These are phyloP conservation scores for Apiospora sp. DNA, from an alignment of 2,329 filamentous ascomycete genomes.

Conservation along the genomic window DNA sequence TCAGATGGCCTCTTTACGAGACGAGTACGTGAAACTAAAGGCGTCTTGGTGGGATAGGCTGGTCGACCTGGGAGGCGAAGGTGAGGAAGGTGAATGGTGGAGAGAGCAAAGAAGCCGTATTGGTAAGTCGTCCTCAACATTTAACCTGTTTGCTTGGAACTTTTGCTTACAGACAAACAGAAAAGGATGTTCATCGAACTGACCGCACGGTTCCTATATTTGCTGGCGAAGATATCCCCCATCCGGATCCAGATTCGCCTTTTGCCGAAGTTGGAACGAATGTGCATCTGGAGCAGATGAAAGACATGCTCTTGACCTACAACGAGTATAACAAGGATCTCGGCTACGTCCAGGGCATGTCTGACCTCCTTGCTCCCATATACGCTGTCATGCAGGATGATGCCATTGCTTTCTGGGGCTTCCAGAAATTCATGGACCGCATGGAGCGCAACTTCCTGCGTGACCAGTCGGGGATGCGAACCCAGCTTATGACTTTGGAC, in stretches of 20 bases:
- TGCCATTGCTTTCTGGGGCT: slow-evolving; percentile 95
- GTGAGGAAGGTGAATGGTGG: slow-evolving; percentile 94
- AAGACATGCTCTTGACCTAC: slow-evolving; percentile 98
- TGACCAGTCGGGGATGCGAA: slow-evolving; percentile 95
- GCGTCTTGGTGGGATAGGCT: slow-evolving; percentile 96
- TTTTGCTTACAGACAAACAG: slow-evolving; percentile 56
- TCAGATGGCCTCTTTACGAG: slow-evolving; percentile 82
- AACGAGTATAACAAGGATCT: slow-evolving; percentile 97
- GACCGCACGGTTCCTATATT: slow-evolving; percentile 96
- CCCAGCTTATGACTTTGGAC: slow-evolving; percentile 88
- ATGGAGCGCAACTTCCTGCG: slow-evolving; percentile 98
- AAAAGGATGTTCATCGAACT: slow-evolving; percentile 98
- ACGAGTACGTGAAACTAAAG: slow-evolving; percentile 94
- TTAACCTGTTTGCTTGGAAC: not conserved
- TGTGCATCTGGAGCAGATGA: slow-evolving; percentile 97
- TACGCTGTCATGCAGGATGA: slow-evolving; percentile 98
- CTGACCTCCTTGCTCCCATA: slow-evolving; percentile 91
- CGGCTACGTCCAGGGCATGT: slow-evolving; percentile 99
- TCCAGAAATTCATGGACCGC: slow-evolving; percentile 93
- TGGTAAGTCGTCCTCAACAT: slow-evolving; percentile 67
- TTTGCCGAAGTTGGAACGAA: slow-evolving; percentile 95
- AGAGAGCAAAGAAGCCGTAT: slow-evolving; percentile 92
- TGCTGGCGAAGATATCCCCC: slow-evolving; percentile 92
- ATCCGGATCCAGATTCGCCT: slow-evolving; percentile 94
- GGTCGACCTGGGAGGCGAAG: slow-evolving; percentile 79